Evolutionary conservation across 2,329 filamentous ascomycete genomes (phyloP), one percentile per base, ranked within the genome.

Genomic region (Cadophora sp.): DNA sequence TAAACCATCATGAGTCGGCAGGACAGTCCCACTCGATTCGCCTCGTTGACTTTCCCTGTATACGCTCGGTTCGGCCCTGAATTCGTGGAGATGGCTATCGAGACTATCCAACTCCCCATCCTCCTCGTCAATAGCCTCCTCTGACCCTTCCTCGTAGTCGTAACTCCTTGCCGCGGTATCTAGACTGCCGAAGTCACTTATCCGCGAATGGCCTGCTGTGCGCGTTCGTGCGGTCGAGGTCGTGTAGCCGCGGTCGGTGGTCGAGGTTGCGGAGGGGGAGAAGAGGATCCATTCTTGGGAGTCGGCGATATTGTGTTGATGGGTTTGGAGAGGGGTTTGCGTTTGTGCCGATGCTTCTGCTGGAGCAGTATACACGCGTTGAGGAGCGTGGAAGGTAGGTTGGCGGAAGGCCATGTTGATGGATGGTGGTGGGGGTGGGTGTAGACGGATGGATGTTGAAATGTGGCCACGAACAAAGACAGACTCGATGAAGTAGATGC

Each of bases 211-310:
- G 45, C 90, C 91, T 33, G 89, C 83, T 51, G 88, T 91, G 78
- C 76, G 91, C 72, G 82, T 94, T 77, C 79, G 89, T 81, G 81
- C 86, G 75, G 79, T 92, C 78, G 78, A 87, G 56, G 89, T 88
- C 45, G 92, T 89, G 67, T 86, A 89, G 53, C 89, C 92, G 62
- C 89, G 85, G 69, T 91, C 89, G 5, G 89, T 89, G 13, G 85
- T 85, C 22, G 91, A 90, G 3, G 84, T 85, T 70, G 89, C 89
- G 9, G 85, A 84, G 1, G 93, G 93, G 8, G 94, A 92, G 83
- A 99, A 99, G 71, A 99, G 88, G 64, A 98, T 91, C 96, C 96
- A 99, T 86, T 97, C 95, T 79, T 96, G 91, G 14, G 92, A 91
- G 71, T 94, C 91, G 68, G 92, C 88, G 67, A 88, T 81, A n/a